Conservation (phyloP, 2,329 filamentous ascomycete genomes). For the Verticillium isaacii region DNA sequence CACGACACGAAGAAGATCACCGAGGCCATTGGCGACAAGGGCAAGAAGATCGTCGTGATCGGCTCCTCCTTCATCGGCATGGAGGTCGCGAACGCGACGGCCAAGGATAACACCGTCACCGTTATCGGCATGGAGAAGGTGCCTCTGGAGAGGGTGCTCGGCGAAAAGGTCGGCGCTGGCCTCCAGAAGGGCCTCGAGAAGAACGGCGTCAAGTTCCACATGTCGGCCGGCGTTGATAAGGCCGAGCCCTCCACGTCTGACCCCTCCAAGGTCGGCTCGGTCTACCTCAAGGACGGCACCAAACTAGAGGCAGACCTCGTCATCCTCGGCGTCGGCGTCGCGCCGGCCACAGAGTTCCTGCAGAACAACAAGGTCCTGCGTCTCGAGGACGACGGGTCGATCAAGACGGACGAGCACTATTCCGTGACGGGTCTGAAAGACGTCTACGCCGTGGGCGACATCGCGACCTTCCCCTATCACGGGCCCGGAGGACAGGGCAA, state of each 20-base stretch:
- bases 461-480: conserved; percentile 90
- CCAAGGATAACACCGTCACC: conserved; percentile 76
- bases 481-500: conserved; percentile 77
- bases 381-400: conserved; percentile 79
- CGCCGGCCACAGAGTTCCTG: conserved; percentile 79
- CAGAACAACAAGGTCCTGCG: conserved; percentile 63
- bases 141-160: conserved; percentile 83
- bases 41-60: conserved; percentile 88
- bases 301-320: conserved; percentile 82
- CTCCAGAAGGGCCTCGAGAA: conserved; percentile 77
- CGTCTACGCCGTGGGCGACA: conserved; percentile 92
- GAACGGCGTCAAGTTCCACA: conserved; percentile 83
- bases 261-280: conserved; percentile 68
- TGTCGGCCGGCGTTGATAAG: conserved; percentile 77
- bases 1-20: conserved; percentile 74
- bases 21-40: conserved; percentile 71
- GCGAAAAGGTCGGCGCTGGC: conserved; percentile 72
- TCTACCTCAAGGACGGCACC: conserved; percentile 82
- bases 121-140: conserved; percentile 84
- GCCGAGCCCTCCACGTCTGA: conserved; percentile 68
- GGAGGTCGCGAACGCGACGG: conserved; percentile 85
- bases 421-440: conserved; percentile 70
- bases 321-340: conserved; percentile 84
- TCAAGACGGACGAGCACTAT: conserved; percentile 77
- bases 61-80: conserved; percentile 97